Base-by-base conservation (phyloP, 768 basidiomycete genomes). In the Ramaria sp. region DNA sequence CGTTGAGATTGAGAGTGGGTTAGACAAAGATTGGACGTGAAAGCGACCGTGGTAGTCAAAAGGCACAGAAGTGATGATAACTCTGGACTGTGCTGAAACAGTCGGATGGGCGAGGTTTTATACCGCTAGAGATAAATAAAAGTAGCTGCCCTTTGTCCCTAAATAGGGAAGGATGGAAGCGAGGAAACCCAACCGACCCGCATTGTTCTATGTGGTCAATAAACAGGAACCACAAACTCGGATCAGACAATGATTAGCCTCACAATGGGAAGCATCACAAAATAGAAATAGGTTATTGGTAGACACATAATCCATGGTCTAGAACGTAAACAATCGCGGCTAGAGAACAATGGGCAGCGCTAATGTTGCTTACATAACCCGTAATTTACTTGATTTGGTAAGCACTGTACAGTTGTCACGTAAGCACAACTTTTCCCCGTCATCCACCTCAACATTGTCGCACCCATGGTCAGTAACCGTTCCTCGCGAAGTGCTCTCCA, bases 101-200 rank as follows among this genome's bases (percentile, higher is more conserved):
- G 8, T 61, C 49, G 59, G 54, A 48, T n/a, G 51, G 24, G 28
- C 36, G 22, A 48, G 45, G 43, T 49, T 43, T 42, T 61, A 53
- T 15, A 50, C 62, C 66, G 34, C 70, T 65, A 68, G 70, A 64
- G 69, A 60, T 59, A 64, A 59, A 67, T 64, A 64, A 53, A 22
- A 8, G 18, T n/a, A 15, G 38, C 15, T 39, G 20, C 18, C 32
- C 13, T 34, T 34, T 34, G 30, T 32, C 30, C 30, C 10, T 32
- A 10, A 10, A 32, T 32, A 10, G n/a, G n/a, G n/a, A n/a, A n/a
- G n/a, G n/a, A n/a, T n/a, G n/a, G n/a, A n/a, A n/a, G n/a, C n/a
- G n/a, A n/a, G n/a, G n/a, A n/a, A n/a, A n/a, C n/a, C n/a, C n/a
- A n/a, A n/a, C n/a, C n/a, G n/a, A n/a, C n/a, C n/a, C n/a, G 24